phyloP scores from a whole-genome alignment of 148 eudicot genomes.

The Nepenthes gracilis region DNA sequence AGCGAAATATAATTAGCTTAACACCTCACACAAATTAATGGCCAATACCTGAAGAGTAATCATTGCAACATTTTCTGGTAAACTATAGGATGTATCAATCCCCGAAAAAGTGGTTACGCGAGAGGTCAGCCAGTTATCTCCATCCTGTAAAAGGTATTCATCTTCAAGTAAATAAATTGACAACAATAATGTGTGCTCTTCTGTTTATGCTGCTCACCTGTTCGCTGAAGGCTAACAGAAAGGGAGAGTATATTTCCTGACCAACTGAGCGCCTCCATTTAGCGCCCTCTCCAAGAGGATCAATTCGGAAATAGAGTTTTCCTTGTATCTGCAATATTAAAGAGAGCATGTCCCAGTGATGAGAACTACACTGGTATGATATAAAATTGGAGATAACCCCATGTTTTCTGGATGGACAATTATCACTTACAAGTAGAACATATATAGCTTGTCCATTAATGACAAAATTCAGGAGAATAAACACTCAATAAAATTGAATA shows the following conservation, averaged over 20 bases:
- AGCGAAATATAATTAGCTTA: not conserved
- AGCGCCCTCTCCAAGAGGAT: conserved; percentile 85
- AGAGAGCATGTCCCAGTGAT: not conserved
- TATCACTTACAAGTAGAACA: too few species aligned
- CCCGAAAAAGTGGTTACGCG: conserved; percentile 48
- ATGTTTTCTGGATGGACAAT: too few species aligned
- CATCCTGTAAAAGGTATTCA: conserved; percentile 24
- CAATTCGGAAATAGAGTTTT: conserved; percentile 62
- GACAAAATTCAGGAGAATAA: too few species aligned
- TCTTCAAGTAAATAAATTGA: not conserved
- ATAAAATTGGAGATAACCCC: too few species aligned
- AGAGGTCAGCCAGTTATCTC: conserved; percentile 34
- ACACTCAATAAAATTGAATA: too few species aligned
- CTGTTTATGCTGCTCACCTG: conserved; percentile 32
- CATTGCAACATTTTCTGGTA: conserved; percentile 85
- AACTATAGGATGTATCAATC: conserved; percentile 63
- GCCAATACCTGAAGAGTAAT: conserved; percentile 78
- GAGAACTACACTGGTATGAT: not conserved
- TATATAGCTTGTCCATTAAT: too few species aligned
- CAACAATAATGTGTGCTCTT: not conserved
- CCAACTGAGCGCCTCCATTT: conserved; percentile 89
- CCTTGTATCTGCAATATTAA: conserved; percentile 53
- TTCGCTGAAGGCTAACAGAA: conserved; percentile 81
- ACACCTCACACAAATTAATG: not conserved
- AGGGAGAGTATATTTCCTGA: conserved; percentile 88